Conservation (phyloP, 129 eudicot species). For the Pittosporum tobira region DNA sequence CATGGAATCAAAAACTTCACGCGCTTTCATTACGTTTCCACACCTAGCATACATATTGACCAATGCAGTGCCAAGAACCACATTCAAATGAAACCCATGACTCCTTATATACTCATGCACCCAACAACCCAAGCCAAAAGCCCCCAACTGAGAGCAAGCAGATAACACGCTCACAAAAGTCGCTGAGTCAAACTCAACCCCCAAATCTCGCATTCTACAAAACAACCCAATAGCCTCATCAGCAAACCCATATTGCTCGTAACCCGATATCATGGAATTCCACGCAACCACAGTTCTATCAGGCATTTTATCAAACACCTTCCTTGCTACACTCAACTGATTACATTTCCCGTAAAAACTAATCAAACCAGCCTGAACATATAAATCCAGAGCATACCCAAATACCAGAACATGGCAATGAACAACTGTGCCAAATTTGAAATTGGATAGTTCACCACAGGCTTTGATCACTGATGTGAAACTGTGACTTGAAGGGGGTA, state of each 20-base stretch:
- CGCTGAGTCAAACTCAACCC: constrained; percentile 35
- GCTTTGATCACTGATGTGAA: constrained; percentile 48
- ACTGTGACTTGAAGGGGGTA: constrained; percentile 27
- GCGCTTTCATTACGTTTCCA: constrained; percentile 45
- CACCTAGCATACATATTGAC: constrained; percentile 54
- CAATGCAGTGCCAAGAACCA: constrained; percentile 41
- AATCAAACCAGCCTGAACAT: constrained; percentile 49
- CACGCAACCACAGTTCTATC: constrained; percentile 43
- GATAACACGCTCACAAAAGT: constrained; percentile 47
- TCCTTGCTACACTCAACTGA: constrained; percentile 24
- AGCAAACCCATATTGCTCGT: constrained; percentile 46
- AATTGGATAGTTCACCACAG: constrained; percentile 26
- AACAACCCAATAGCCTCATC: constrained; percentile 37
- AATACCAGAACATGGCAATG: constrained; percentile 33
- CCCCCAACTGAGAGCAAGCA: constrained; percentile 52
- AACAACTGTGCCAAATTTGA: constrained; percentile 27
- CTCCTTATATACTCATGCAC: constrained; percentile 28
- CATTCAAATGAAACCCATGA: constrained; percentile 14
- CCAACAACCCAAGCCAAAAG: constrained; percentile 46
- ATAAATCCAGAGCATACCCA: constrained; percentile 40
- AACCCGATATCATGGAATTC: constrained; percentile 59
- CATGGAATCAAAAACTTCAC: constrained; percentile 41
- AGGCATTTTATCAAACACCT: constrained; percentile 49
- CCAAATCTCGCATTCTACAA: constrained; percentile 24
- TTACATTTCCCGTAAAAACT: constrained; percentile 42